A percentile compares a stretch with the other conserved stretches of the same genome.
Conservation (phyloP, 352 stramenopile species). For the Heterotrichella gracilis region DNA sequence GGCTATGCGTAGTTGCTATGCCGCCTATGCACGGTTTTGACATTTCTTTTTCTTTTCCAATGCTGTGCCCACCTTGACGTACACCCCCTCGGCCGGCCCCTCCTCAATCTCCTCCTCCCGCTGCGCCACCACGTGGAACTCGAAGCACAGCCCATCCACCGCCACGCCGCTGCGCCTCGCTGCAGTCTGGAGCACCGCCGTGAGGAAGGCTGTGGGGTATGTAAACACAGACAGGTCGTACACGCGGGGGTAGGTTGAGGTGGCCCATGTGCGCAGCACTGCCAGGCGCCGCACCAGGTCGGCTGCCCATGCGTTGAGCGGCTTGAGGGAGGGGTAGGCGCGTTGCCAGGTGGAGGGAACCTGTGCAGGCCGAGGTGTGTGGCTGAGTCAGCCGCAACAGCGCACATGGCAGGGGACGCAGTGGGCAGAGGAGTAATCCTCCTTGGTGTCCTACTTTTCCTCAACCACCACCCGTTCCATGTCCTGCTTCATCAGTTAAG, state of each 20-base stretch:
- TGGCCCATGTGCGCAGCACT: constrained; percentile 53
- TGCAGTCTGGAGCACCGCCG: constrained; percentile 60
- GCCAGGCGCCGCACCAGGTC: constrained; percentile 47
- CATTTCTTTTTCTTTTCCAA: too few relatives aligned
- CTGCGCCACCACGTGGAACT: constrained; percentile 54
- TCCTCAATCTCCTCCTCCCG: constrained; percentile 25
- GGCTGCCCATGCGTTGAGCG: constrained; percentile 50
- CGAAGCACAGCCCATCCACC: constrained; percentile 55
- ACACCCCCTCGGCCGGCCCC: background rate
- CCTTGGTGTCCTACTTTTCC: too few relatives aligned
- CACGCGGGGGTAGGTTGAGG: constrained; percentile 35
- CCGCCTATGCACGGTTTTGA: too few relatives aligned
- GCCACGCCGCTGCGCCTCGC: constrained; percentile 56
- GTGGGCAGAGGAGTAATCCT: too few relatives aligned
- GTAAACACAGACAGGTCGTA: constrained; percentile 79
- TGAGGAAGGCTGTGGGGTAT: constrained; percentile 73
- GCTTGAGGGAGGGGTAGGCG: constrained; percentile 67
- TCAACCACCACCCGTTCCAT: too few relatives aligned
- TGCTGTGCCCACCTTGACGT: too few relatives aligned
- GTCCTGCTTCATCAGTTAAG: too few relatives aligned
- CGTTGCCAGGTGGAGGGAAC: constrained; percentile 46
- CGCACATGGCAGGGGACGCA: too few relatives aligned
- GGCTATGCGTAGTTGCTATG: too few relatives aligned
- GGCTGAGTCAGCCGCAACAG: too few relatives aligned
- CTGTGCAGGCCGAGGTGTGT: too few relatives aligned